Evolutionary conservation across 2,329 filamentous ascomycete genomes (phyloP).

Genomic region (Epichloe gansuensis): DNA sequence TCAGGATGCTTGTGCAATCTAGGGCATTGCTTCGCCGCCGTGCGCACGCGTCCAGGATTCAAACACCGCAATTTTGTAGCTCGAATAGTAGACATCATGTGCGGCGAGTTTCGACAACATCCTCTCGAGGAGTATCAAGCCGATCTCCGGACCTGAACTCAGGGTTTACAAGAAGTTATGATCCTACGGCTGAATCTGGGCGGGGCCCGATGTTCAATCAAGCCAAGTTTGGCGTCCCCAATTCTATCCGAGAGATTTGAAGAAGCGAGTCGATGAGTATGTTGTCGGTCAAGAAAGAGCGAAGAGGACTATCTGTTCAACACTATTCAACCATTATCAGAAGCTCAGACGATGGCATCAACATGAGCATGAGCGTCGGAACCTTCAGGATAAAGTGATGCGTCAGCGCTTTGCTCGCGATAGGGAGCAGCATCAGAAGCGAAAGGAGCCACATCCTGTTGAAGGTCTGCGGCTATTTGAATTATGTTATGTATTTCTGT

Average conservation of each 20-base stretch:
- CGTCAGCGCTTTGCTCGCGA: slow-evolving; percentile 62
- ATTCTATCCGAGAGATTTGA: slow-evolving; percentile 59
- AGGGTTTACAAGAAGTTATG: slow-evolving; percentile 48
- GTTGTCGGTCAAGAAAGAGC: slow-evolving; percentile 92
- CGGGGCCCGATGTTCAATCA: slow-evolving; percentile 50
- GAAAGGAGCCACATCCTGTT: slow-evolving; percentile 55
- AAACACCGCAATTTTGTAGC: neutral
- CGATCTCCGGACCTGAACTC: slow-evolving; percentile 40
- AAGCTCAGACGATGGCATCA: slow-evolving; percentile 67
- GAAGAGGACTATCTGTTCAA: slow-evolving; percentile 85
- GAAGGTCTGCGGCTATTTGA: slow-evolving; percentile 49
- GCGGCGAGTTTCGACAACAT: slow-evolving; percentile 1
- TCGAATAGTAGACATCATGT: neutral
- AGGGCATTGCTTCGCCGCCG: neutral
- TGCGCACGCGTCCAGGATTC: neutral
- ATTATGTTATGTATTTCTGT: neutral
- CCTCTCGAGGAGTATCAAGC: slow-evolving; percentile 16
- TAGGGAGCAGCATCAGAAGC: slow-evolving; percentile 41
- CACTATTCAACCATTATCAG: slow-evolving; percentile 96
- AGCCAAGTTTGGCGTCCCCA: slow-evolving; percentile 44
- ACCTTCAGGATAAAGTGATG: slow-evolving; percentile 49
- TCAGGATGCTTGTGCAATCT: slow-evolving; percentile 3
- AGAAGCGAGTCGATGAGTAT: slow-evolving; percentile 87
- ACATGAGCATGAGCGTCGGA: slow-evolving; percentile 56
- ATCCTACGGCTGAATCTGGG: slow-evolving; percentile 38